Conservation (phyloP, 768 basidiomycete genomes). For the Suillus decipiens region DNA sequence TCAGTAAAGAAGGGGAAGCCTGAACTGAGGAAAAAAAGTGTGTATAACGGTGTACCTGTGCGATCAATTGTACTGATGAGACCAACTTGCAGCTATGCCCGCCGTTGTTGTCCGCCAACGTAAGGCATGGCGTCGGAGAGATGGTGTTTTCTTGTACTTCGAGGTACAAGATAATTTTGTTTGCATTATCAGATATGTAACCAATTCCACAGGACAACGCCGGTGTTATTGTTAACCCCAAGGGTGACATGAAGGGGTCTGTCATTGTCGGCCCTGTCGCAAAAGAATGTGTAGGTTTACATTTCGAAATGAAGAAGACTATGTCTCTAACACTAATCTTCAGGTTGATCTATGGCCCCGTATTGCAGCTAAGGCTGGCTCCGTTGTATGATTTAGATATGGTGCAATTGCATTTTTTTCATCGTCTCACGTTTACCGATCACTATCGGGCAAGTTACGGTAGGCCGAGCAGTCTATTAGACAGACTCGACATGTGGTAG, state of each 20-base stretch:
- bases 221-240: slow-evolving; percentile 96
- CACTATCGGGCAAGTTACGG: neutral
- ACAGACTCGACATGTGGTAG: neutral
- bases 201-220: slow-evolving; percentile 72
- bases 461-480: neutral
- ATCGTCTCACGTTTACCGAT: neutral
- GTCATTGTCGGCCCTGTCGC: slow-evolving; percentile 96
- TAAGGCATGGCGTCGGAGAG: slow-evolving; percentile 96
- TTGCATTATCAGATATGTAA: neutral
- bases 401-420: slow-evolving; percentile 5
- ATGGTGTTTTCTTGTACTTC: slow-evolving; percentile 99
- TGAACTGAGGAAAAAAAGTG: slow-evolving; percentile 99
- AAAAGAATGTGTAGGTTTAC: slow-evolving; percentile 91
- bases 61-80: slow-evolving; percentile 11
- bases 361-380: slow-evolving; percentile 98
- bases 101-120: slow-evolving; percentile 96
- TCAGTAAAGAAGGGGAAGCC: slow-evolving; percentile 99
- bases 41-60: slow-evolving; percentile 33
- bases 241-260: slow-evolving; percentile 99
- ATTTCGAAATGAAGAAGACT: neutral
- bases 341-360: slow-evolving; percentile 98
- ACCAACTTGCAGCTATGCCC: slow-evolving; percentile 76
- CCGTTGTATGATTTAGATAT: slow-evolving; percentile 74
- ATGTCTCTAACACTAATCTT: slow-evolving; percentile 3
- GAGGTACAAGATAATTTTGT: slow-evolving; percentile 52